A percentile compares a stretch with the other conserved stretches of the same genome.
Evolutionary conservation across 768 basidiomycete genomes (phyloP).

Genomic region (Megacollybia marginata): DNA sequence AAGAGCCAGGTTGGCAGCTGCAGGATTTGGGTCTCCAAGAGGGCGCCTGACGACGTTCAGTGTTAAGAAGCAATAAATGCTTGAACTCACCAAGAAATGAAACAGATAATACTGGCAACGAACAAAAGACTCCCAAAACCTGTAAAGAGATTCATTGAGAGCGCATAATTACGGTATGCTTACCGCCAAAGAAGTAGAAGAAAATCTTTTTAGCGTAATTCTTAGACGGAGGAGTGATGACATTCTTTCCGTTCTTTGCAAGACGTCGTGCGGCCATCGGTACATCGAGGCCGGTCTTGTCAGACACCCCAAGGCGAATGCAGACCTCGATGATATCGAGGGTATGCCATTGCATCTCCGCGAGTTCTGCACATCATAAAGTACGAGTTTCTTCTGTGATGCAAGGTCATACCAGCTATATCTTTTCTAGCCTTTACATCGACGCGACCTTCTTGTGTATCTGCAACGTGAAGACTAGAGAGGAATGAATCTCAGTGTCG

Average conservation of each 20-base stretch:
- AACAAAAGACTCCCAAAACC: background rate
- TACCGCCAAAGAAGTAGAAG: slow-evolving; percentile 44
- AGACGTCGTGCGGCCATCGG: slow-evolving; percentile 41
- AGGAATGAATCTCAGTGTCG: background rate
- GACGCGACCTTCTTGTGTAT: slow-evolving; percentile 14
- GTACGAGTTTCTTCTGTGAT: background rate
- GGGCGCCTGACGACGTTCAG: slow-evolving; percentile 38
- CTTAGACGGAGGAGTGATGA: slow-evolving; percentile 40
- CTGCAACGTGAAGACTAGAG: slow-evolving; percentile 17
- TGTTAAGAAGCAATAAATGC: slow-evolving; percentile 22
- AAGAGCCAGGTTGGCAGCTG: slow-evolving; percentile 50
- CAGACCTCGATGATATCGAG: slow-evolving; percentile 32
- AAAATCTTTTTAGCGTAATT: slow-evolving; percentile 36
- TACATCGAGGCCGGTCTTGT: slow-evolving; percentile 39
- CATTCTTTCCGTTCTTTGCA: slow-evolving; percentile 39
- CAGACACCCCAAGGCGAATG: slow-evolving; percentile 35
- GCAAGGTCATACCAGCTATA: slow-evolving; percentile 7
- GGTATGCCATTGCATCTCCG: slow-evolving; percentile 41
- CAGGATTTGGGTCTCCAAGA: slow-evolving; percentile 46
- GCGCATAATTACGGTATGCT: slow-evolving; percentile 18
- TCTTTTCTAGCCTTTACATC: slow-evolving; percentile 5
- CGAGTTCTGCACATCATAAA: slow-evolving; percentile 23
- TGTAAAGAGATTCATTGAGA: slow-evolving; percentile 29
- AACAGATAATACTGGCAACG: background rate
- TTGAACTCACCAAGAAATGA: slow-evolving; percentile 13